Evolutionary conservation across 2,329 filamentous ascomycete species (phyloP), one percentile per base, ranked within the genome.

Genomic region (Penicillium hordei): DNA sequence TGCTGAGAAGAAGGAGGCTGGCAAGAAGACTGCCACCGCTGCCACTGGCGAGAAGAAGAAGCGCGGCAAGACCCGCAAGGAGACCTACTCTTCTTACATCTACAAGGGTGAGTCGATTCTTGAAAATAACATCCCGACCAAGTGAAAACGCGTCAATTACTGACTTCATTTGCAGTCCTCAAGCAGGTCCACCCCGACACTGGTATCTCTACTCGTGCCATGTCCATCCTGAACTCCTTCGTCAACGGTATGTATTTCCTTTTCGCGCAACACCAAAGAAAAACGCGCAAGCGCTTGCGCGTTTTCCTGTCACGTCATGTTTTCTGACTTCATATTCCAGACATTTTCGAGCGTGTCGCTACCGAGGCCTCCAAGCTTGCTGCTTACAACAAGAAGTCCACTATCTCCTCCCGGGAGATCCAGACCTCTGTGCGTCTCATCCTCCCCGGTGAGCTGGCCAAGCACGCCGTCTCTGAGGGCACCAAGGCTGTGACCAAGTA

Each of bases 401-500:
- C 94, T 78, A 99, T 99, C 82, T 97, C 93, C 54, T 97, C 94
- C 69, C 90, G 94, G 75, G 94, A 99, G 83, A 99, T 99, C 77
- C 94, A 99, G 86, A 99, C 94, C 71, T 97, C 94, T 70, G 94
- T 99, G 71, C 90, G 94, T 69, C 88, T 99, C 63, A 99, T 99
- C 81, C 89, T 99, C 54, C 94, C 94, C 46, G 94, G 94, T 83
- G 94, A 99, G 83, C 87, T 99, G 71, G 94, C 94, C 79, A 99
- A 99, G 89, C 94, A 99, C 82, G 94, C 94, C 70, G 94, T 99
- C 48, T 99, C 94, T 72, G 94, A 99, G 84, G 94, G 94, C 76
- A 99, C 94, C 79, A 99, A 99, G 91, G 94, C 94, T 58, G 94
- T 99, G 71, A 99, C 94, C 86, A 99, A 99, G 89, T 99, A 97